These are phyloP conservation scores for Bipolaris victoriae DNA, from an alignment of 2,329 filamentous ascomycete species.

Conservation along the genomic window DNA sequence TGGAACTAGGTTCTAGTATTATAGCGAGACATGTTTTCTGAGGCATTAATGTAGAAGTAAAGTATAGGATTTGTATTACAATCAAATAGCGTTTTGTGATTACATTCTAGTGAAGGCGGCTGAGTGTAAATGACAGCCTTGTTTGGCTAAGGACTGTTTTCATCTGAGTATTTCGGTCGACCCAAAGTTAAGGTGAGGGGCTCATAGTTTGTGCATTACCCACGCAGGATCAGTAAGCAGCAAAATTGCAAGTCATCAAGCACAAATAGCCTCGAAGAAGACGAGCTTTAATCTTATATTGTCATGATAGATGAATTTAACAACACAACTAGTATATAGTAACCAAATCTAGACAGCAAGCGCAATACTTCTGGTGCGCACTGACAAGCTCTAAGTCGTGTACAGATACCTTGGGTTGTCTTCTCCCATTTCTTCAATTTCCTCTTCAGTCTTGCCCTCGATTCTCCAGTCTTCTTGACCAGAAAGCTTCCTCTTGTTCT, in stretches of 20 bases:
- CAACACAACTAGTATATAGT: no score
- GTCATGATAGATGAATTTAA: neutral
- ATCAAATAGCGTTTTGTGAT: no score
- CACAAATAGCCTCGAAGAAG: neutral
- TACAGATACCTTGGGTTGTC: constrained; percentile 35
- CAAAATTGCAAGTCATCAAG: neutral
- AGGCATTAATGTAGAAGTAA: no score
- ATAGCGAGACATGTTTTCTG: no score
- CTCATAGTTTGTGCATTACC: neutral
- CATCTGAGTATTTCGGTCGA: no score
- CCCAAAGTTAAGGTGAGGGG: no score
- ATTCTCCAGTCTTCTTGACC: constrained; percentile 34
- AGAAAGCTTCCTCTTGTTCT: constrained; percentile 31
- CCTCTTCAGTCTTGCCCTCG: constrained; percentile 32
- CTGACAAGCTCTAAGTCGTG: constrained; percentile 19
- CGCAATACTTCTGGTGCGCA: neutral
- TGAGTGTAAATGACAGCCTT: no score
- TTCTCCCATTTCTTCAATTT: constrained; percentile 35
- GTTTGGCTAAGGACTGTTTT: no score
- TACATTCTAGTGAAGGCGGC: no score
- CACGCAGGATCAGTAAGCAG: neutral
- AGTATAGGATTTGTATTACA: no score
- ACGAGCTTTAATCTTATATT: neutral
- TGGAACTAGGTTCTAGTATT: no score
- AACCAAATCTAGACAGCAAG: neutral